These are phyloP conservation scores for Zygoascus meyerae DNA, from an alignment of 1,139 yeast species.

Conservation along the genomic window DNA sequence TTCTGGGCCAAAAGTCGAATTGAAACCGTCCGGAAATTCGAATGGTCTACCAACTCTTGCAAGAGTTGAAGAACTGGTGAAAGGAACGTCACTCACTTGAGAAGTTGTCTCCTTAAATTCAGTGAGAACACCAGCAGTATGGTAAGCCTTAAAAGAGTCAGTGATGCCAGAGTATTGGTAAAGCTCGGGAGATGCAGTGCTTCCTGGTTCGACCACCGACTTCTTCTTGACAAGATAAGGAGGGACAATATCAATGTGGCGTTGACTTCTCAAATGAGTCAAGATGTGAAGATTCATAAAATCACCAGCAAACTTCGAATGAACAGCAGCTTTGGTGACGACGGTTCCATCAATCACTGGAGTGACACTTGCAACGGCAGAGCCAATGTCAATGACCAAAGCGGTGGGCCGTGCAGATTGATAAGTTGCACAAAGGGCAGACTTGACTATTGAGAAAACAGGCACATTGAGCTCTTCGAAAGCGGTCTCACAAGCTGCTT, in stretches of 20 bases:
- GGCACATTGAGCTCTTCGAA: constrained; percentile 76
- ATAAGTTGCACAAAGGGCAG: constrained; percentile 78
- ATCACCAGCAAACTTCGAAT: constrained; percentile 40
- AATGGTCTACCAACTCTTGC: constrained; percentile 45
- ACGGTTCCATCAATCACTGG: constrained; percentile 84
- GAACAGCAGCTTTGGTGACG: constrained; percentile 31
- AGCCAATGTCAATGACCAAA: constrained; percentile 34
- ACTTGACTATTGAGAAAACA: constrained; percentile 75
- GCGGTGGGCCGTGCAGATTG: constrained; percentile 34
- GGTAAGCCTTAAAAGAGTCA: constrained; percentile 33
- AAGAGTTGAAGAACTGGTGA: constrained; percentile 22
- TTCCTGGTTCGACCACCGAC: constrained; percentile 33
- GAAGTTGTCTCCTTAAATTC: constrained; percentile 62
- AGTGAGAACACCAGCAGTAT: constrained; percentile 38
- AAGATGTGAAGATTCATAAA: constrained; percentile 36
- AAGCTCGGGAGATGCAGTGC: constrained; percentile 37
- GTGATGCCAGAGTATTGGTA: constrained; percentile 28
- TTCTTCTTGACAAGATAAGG: constrained; percentile 31
- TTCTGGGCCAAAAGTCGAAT: constrained; percentile 55
- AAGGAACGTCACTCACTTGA: constrained; percentile 47
- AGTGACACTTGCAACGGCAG: constrained; percentile 55
- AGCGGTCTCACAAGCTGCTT: constrained; percentile 65
- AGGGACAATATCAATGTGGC: constrained; percentile 30
- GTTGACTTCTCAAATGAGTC: constrained; percentile 26
- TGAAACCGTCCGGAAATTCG: constrained; percentile 77